Evolutionary conservation across 2,329 filamentous ascomycete species (phyloP), one percentile per base, ranked within the genome.

Genomic region (Passalora sequoiae): DNA sequence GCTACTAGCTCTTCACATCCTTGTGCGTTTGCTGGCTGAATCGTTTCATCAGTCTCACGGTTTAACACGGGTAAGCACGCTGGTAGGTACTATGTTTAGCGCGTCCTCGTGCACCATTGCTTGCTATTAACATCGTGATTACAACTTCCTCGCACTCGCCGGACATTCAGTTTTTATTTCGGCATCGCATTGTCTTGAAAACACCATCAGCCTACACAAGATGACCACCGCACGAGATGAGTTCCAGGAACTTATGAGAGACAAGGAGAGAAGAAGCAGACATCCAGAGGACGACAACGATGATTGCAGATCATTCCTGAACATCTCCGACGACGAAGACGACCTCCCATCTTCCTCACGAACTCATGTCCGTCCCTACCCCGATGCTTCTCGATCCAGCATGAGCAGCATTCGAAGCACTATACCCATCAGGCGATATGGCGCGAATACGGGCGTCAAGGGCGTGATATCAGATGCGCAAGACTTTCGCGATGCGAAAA

Each of bases 381-480:
- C 25, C 7, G 40, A 47, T 27, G 40, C 40, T 20, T 48, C 58
- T 38, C 47, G 66, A 19, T 59, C 65, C 38, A 56, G 60, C 52
- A 60, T 81, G 58, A 80, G 56, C 51, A 51, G 43, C n/a, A 47
- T 50, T 13, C 52, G 60, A 39, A 53, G 50, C 64, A 69, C 68
- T 56, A 69, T 74, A 63, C 66, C 86, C 58, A 76, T 74, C 60
- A 77, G 85, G 48, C 64, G 86, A 63, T 78, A 71, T 40, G 81
- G 83, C 45, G 77, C 80, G 53, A 81, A 85, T 55, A 91, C 86
- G 2, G 86, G 86, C 35, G 86, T 89, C 55, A 91, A 91, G 71
- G 86, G 86, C 50, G 86, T 92, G 65, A 91, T 92, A 60, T 84
- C 86, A 56, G 86, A 92, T 62, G 86, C 86, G 27, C 76, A 85